Base-by-base conservation (phyloP, 1,139 yeast genomes). In the Nakaseomyces uthaithaninus region DNA sequence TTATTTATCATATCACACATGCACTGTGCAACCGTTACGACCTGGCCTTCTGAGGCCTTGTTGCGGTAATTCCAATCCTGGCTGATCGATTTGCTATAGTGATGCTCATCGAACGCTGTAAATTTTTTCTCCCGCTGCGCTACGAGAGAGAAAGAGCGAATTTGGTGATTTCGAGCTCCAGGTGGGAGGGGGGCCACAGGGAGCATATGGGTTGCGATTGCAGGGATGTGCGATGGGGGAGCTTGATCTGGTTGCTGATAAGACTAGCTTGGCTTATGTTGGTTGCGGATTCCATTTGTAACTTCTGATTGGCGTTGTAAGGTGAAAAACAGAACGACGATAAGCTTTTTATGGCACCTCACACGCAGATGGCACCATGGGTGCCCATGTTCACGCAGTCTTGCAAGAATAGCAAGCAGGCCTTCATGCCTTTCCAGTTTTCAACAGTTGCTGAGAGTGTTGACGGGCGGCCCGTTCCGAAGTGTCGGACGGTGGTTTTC, bases 341-440 rank as follows among this genome's bases (percentile, higher is more conserved):
- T 6, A 30, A 3, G 10, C 4, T n/a, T 4, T 4, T 20, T 11
- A 31, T 31, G 35, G 35, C 35, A 7, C 25, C 35, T 15, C 24
- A 31, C 11, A 19, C 35, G 52, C 71, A 69, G 49, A 75, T 76
- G 78, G 86, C 83, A 27, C 78, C 83, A 9, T 80, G 87, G 87
- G 77, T 75, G 55, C 80, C 85, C 3, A 53, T 71, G 10, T 77
- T 80, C 52, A 62, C 63, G 30, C 68, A 66, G 41, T 72, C 79
- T n/a, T 51, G 74, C 17, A 67, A 68, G 27, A 63, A 69, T 33
- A 77, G 76, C 45, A 55, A 50, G 28, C 63, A 55, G 42, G 60
- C 69, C 4, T 80, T 78, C 49, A 67, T 71, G 37, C 63, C 80
- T 2, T 80, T 83, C 51, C 80, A 81, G 48, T 72, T 84, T 40